Evolutionary conservation across 495 filamentous ascomycete genomes (phyloP).

Genomic region (Podospora comata): DNA sequence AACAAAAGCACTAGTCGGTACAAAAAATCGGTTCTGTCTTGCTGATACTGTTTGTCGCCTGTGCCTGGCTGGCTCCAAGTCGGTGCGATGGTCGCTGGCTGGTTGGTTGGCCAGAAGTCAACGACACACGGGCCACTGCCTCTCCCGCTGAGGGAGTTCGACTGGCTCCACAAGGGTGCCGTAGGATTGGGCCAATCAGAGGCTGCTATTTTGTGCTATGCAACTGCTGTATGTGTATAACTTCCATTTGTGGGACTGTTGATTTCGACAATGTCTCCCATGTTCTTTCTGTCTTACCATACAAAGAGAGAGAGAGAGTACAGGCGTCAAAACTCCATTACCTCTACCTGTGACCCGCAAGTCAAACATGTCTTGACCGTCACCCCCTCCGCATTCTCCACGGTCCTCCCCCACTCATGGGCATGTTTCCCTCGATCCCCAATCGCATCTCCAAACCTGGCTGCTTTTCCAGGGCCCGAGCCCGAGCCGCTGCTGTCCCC

Average conservation of each 20-base stretch:
- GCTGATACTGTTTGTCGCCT: constrained; percentile 5
- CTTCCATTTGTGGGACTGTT: no score
- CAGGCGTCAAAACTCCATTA: constrained; percentile 70
- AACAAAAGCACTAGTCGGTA: constrained; percentile 1
- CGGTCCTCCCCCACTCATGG: constrained; percentile 83
- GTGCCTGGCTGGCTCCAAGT: constrained; percentile 15
- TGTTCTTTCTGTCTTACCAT: no score
- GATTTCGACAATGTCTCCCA: no score
- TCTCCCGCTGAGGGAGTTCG: no score
- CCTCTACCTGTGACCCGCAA: constrained; percentile 97
- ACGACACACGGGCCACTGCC: not conserved
- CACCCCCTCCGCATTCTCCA: constrained; percentile 78
- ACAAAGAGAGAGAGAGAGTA: no score
- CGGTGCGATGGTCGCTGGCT: not conserved
- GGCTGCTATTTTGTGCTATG: not conserved
- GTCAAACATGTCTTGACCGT: constrained; percentile 79
- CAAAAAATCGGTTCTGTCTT: constrained; percentile 14
- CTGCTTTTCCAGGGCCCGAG: constrained; percentile 43
- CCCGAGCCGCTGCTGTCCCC: constrained; percentile 32
- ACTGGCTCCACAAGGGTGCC: no score
- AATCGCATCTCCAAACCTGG: constrained; percentile 74
- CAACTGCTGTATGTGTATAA: no score
- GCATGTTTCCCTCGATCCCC: constrained; percentile 68
- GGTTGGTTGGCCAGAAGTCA: constrained; percentile 14
- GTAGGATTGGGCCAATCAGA: not conserved